Percentiles rank a stretch among this genome's conserved stretches.
Evolutionary conservation across 306 rosid species (phyloP).

Genomic region (Fagus crenata): DNA sequence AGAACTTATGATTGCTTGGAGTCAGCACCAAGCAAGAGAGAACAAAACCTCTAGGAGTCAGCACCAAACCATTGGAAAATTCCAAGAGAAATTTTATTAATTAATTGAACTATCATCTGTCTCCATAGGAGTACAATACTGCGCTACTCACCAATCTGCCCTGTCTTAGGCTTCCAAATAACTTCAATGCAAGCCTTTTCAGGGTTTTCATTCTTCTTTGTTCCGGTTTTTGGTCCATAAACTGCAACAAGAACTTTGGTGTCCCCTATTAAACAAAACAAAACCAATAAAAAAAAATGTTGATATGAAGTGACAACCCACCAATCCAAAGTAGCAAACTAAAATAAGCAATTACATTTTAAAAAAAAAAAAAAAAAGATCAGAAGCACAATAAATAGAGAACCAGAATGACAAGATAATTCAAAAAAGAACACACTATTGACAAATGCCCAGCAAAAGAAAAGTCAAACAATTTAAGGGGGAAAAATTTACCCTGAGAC

Average conservation of each 20-base stretch:
- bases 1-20: too few species aligned
- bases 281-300: background rate
- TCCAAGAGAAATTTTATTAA: too few species aligned
- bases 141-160: constrained; percentile 56
- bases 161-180: constrained; percentile 93
- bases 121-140: too few species aligned
- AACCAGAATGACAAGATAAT: background rate
- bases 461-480: background rate
- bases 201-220: constrained; percentile 85
- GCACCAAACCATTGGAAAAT: too few species aligned
- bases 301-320: background rate
- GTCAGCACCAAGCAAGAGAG: too few species aligned
- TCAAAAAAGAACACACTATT: background rate
- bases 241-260: constrained; percentile 88
- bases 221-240: constrained; percentile 82
- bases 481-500: constrained; percentile 56
- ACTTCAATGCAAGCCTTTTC: constrained; percentile 89
- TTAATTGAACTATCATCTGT: too few species aligned
- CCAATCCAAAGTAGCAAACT: background rate
- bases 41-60: too few species aligned
- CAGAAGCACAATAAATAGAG: background rate
- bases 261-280: constrained; percentile 47
- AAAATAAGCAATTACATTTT: background rate
- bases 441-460: background rate
- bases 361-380: background rate